Evolutionary conservation across 305 asterid genomes (phyloP).

Genomic region (Fraxinus baroniana): DNA sequence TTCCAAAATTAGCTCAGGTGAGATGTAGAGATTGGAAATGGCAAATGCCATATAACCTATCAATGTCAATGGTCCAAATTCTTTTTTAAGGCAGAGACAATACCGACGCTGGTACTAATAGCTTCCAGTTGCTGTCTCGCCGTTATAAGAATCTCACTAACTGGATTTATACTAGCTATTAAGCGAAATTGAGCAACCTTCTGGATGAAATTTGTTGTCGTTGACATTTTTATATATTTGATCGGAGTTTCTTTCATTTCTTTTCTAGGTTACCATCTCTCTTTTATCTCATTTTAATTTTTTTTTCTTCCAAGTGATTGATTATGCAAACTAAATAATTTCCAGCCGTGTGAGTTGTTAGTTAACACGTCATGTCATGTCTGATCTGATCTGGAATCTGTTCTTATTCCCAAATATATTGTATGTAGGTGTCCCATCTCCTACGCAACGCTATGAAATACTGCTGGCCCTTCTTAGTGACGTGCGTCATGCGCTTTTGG

Average conservation of each 20-base stretch:
- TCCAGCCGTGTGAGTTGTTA: neutral
- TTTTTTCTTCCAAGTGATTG: neutral
- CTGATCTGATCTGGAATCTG: slow-evolving; percentile 14
- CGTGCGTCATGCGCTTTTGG: slow-evolving; percentile 62
- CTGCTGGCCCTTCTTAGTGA: slow-evolving; percentile 55
- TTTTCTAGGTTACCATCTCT: neutral
- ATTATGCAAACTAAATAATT: neutral
- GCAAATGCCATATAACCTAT: neutral
- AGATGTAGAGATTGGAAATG: neutral
- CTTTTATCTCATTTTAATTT: neutral
- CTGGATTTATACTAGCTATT: neutral
- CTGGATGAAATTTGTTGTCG: too few species aligned
- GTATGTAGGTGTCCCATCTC: slow-evolving; percentile 83
- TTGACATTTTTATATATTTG: neutral
- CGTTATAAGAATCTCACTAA: neutral
- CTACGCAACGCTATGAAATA: slow-evolving; percentile 69
- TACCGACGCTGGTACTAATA: neutral
- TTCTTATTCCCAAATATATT: slow-evolving; percentile 21
- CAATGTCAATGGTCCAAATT: neutral
- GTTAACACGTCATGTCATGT: neutral
- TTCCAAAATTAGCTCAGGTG: neutral
- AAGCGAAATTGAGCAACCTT: neutral
- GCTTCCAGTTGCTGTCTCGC: neutral
- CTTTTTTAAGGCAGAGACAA: neutral
- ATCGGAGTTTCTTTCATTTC: neutral